Evolutionary conservation across 306 rosid genomes (phyloP).

Genomic region (Vigna hirtella): DNA sequence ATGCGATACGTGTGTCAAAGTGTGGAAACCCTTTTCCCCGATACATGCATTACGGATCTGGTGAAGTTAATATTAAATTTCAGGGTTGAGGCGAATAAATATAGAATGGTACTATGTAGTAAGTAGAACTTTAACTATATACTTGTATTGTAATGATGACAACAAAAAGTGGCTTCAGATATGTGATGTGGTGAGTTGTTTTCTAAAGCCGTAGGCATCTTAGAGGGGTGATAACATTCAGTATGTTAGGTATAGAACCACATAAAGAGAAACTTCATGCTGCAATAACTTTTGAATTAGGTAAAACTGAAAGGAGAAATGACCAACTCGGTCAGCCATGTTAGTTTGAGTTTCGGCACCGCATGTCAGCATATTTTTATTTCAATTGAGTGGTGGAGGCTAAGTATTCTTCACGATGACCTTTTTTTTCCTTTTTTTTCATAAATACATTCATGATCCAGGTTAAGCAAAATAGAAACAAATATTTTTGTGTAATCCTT

Average conservation of each 20-base stretch:
- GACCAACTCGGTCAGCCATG: background rate
- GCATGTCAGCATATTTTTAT: background rate
- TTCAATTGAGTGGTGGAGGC: background rate
- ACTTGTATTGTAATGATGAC: background rate
- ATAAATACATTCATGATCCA: background rate
- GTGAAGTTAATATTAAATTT: conserved; percentile 7
- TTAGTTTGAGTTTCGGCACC: too few relatives aligned
- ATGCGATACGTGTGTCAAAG: background rate
- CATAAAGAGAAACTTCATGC: conserved; percentile 19
- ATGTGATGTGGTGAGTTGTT: background rate
- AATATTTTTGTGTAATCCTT: background rate
- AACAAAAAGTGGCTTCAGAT: background rate
- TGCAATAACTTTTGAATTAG: conserved; percentile 1
- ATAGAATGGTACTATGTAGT: background rate
- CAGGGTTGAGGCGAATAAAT: background rate
- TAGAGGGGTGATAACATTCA: conserved; percentile 7
- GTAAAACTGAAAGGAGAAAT: background rate
- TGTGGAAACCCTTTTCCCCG: background rate
- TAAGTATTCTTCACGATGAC: too few relatives aligned
- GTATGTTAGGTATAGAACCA: background rate
- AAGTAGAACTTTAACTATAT: background rate
- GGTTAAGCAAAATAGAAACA: background rate
- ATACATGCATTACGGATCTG: background rate
- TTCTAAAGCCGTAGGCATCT: background rate
- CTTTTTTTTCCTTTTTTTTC: too few relatives aligned